phyloP scores from a whole-genome alignment of 2,329 filamentous ascomycete species.

The Arachnomyces sp. region DNA sequence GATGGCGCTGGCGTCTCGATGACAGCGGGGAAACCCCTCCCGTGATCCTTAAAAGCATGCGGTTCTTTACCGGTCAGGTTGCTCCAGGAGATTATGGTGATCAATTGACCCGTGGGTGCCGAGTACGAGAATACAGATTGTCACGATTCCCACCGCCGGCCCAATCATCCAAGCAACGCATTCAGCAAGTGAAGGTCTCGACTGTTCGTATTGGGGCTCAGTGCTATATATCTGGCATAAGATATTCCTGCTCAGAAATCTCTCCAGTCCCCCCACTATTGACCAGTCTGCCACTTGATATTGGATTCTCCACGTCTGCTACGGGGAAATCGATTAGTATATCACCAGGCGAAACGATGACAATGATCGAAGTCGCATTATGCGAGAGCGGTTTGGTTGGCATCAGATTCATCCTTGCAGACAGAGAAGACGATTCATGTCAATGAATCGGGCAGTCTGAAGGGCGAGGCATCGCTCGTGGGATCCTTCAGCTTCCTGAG shows the following conservation, averaged over 20 bases:
- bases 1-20: neutral
- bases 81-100: neutral
- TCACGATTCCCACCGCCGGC: neutral
- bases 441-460: neutral
- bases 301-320: neutral
- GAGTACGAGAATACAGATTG: neutral
- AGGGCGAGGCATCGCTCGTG: neutral
- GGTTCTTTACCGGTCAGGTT: neutral
- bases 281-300: neutral
- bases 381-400: slow-evolving; percentile 1
- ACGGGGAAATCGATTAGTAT: neutral
- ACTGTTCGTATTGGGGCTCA: neutral
- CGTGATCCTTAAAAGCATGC: neutral
- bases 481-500: neutral
- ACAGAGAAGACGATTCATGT: neutral
- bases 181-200: slow-evolving; percentile 1
- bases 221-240: slow-evolving; percentile 3
- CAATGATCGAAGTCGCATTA: slow-evolving; percentile 3
- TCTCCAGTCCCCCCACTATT: neutral
- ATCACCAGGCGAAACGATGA: neutral
- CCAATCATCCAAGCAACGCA: neutral
- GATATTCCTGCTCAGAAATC: neutral
- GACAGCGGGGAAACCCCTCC: neutral
- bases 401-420: slow-evolving; percentile 2
- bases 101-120: neutral